phyloP scores from a whole-genome alignment of 352 stramenopile genomes.

The Aphanomyces invadans region DNA sequence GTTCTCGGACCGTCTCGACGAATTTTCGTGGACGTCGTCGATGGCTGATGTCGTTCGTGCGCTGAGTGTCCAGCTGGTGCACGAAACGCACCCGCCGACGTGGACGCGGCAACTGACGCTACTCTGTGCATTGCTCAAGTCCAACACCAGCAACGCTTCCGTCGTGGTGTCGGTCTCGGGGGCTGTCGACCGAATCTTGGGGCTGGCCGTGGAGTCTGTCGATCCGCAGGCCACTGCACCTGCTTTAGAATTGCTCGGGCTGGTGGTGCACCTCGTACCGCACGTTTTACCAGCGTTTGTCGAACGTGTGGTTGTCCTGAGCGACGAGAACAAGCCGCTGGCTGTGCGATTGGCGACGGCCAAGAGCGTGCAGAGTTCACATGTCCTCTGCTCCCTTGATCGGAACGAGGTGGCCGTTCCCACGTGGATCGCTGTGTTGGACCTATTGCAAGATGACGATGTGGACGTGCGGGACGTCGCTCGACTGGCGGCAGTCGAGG shows the following conservation, averaged over 20 bases:
- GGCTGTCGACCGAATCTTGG: not conserved
- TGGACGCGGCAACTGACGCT: slow-evolving; percentile 46
- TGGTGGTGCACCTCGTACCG: slow-evolving; percentile 29
- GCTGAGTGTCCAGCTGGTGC: slow-evolving; percentile 40
- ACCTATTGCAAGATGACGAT: slow-evolving; percentile 66
- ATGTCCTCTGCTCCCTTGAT: slow-evolving; percentile 10
- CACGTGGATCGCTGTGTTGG: slow-evolving; percentile 50
- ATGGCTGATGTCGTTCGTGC: slow-evolving; percentile 30
- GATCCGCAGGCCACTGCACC: slow-evolving; percentile 49
- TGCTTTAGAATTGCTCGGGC: slow-evolving; percentile 49
- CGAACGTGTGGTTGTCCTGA: slow-evolving; percentile 25
- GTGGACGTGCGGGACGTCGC: slow-evolving; percentile 31
- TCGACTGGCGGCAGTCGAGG: slow-evolving; percentile 32
- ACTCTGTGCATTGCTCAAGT: slow-evolving; percentile 26
- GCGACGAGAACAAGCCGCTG: slow-evolving; percentile 46
- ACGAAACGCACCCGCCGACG: slow-evolving; percentile 64
- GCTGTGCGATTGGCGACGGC: slow-evolving; percentile 50
- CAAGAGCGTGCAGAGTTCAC: slow-evolving; percentile 31
- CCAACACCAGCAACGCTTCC: not conserved
- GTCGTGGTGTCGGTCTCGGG: not conserved
- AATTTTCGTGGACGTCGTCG: not conserved
- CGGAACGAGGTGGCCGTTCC: slow-evolving; percentile 33
- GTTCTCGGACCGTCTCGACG: not conserved
- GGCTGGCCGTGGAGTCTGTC: slow-evolving; percentile 34
- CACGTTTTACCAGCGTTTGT: slow-evolving; percentile 17